Conservation (phyloP, 2,329 filamentous ascomycete genomes). For the Coniochaeta sp. region DNA sequence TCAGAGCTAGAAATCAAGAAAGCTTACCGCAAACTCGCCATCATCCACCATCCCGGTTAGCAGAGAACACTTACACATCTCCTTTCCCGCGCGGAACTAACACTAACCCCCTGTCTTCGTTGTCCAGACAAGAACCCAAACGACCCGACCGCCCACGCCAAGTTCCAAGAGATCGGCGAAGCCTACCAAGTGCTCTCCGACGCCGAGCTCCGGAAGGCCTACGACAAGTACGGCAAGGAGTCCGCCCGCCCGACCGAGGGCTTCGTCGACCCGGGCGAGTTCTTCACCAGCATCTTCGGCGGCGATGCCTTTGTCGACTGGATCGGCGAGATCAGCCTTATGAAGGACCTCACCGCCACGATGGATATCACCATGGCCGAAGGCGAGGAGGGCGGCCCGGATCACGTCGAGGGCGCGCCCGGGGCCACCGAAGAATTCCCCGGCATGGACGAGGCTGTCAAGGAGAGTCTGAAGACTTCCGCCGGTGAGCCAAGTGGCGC, state of each 20-base stretch:
- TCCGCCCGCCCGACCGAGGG: conserved; percentile 83
- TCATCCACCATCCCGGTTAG: conserved; percentile 81
- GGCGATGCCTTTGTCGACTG: conserved; percentile 93
- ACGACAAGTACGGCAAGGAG: conserved; percentile 97
- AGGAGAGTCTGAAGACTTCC: conserved; percentile 42
- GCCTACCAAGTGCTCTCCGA: conserved; percentile 80
- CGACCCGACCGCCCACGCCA: conserved; percentile 86
- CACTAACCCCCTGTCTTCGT: background rate
- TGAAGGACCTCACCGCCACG: conserved; percentile 95
- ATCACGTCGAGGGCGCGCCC: conserved; percentile 30
- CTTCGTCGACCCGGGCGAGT: conserved; percentile 93
- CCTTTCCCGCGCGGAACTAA: background rate
- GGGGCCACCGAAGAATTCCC: conserved; percentile 43
- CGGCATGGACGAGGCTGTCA: conserved; percentile 48
- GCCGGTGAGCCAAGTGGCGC: conserved; percentile 20
- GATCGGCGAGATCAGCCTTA: conserved; percentile 96
- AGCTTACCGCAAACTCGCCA: conserved; percentile 90
- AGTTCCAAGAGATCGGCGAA: conserved; percentile 82
- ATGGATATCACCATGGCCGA: conserved; percentile 97
- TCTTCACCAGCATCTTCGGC: conserved; percentile 97
- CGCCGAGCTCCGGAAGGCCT: conserved; percentile 77
- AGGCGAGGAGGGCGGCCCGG: conserved; percentile 51
- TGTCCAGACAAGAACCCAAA: conserved; percentile 87
- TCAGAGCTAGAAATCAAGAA: conserved; percentile 94
- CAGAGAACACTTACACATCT: conserved; percentile 2